Percentiles rank a stretch among this genome's conserved stretches.
Conservation (phyloP, 768 basidiomycete species). For the Rhodotorula babjevae region DNA sequence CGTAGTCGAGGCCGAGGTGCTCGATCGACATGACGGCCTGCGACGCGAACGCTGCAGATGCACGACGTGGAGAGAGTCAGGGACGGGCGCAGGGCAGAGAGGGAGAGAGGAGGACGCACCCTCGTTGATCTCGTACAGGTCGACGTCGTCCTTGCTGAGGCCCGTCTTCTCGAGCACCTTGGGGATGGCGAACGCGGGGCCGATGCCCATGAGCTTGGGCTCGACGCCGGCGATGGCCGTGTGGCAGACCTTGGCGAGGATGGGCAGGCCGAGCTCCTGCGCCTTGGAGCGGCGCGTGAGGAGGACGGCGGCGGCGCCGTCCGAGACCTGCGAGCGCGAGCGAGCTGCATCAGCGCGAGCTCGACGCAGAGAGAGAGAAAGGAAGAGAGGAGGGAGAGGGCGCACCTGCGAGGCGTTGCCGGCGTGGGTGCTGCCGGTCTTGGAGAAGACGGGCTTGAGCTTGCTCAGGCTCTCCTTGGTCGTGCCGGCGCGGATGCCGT, state of each 20-base stretch:
- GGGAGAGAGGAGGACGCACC: slow-evolving; percentile 20
- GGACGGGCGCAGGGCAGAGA: background rate
- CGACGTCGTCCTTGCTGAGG: slow-evolving; percentile 65
- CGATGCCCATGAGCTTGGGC: slow-evolving; percentile 51
- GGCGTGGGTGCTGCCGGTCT: slow-evolving; percentile 52
- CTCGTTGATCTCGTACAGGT: slow-evolving; percentile 59
- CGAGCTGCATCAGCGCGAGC: slow-evolving; percentile 5
- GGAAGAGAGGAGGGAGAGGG: background rate
- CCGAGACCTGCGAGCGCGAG: slow-evolving; percentile 58
- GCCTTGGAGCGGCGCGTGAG: slow-evolving; percentile 75
- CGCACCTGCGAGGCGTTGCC: slow-evolving; percentile 42
- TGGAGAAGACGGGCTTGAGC: slow-evolving; percentile 75
- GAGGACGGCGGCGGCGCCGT: slow-evolving; percentile 87
- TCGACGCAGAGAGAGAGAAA: background rate
- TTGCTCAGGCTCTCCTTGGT: slow-evolving; percentile 68
- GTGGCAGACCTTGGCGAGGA: slow-evolving; percentile 77
- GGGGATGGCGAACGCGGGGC: slow-evolving; percentile 78
- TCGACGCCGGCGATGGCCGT: slow-evolving; percentile 66
- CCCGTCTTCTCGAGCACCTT: slow-evolving; percentile 63
- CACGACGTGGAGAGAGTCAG: background rate
- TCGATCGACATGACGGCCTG: slow-evolving; percentile 67
- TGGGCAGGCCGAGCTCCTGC: slow-evolving; percentile 73
- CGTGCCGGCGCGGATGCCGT: slow-evolving; percentile 53
- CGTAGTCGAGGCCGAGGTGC: slow-evolving; percentile 55
- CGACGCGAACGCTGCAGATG: slow-evolving; percentile 58